phyloP scores from a whole-genome alignment of 306 rosid genomes.

The Begonia masoniana region DNA sequence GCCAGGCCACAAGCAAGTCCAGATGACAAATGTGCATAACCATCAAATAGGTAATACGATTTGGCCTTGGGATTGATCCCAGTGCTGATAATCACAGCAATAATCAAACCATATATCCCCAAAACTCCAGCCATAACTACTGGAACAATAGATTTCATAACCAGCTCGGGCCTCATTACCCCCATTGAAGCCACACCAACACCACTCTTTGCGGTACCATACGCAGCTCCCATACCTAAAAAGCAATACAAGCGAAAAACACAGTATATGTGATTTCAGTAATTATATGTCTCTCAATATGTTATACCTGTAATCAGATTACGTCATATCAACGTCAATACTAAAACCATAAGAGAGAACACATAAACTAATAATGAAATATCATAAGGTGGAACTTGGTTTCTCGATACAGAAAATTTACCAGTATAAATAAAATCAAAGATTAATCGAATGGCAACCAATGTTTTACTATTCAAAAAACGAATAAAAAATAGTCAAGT shows the following conservation, averaged over 20 bases:
- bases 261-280: not conserved
- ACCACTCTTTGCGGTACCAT: constrained; percentile 6
- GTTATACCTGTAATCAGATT: too few relatives aligned
- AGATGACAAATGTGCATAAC: constrained; percentile 1
- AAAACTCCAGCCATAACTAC: constrained; percentile 8
- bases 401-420: not conserved
- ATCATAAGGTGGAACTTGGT: not conserved
- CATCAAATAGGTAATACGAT: constrained; percentile 4
- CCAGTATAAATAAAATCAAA: too few relatives aligned
- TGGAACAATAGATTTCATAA: constrained; percentile 6
- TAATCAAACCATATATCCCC: constrained; percentile 2
- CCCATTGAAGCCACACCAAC: constrained; percentile 6
- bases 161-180: constrained; percentile 5
- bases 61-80: constrained; percentile 6
- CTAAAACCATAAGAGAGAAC: not conserved
- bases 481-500: not conserved
- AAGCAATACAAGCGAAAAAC: not conserved
- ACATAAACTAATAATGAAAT: not conserved
- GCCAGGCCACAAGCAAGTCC: constrained; percentile 3
- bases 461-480: too few relatives aligned
- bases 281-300: too few relatives aligned
- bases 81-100: constrained; percentile 6
- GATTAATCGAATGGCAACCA: too few relatives aligned
- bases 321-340: not conserved
- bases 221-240: constrained; percentile 6